Evolutionary conservation across 2,329 filamentous ascomycete species (phyloP), one percentile per base, ranked within the genome.

Genomic region (Ceratocystis diversiconidia): DNA sequence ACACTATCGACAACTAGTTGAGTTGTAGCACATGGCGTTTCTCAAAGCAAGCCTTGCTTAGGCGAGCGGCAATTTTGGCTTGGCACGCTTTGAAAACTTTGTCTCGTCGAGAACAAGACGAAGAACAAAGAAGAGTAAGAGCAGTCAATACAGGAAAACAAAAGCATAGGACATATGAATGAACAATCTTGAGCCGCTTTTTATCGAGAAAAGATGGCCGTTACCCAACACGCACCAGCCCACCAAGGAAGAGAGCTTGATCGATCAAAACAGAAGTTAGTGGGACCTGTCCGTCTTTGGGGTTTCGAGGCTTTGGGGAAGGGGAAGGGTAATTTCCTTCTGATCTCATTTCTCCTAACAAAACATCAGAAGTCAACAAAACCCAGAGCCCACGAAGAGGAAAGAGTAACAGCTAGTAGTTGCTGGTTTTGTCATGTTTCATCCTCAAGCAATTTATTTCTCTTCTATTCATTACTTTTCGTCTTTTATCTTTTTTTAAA

Each of bases 341-440:
- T 15, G 25, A 46, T 46, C 17, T 48, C 30, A 62, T 48, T 43
- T 43, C 36, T 62, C 44, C 17, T 43, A 44, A 7, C 44, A 44
- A 48, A 62, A 44, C 32, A 48, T n/a, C 25, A 46, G 30, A 48
- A 28, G 12, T 32, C 5, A 62, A 52, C 48, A 52, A 41, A 41
- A 2, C 4, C 8, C 22, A 0, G 25, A 25, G 48, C 19, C 48
- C 19, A 25, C 19, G 48, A 52, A 52, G 48, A 25, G 19, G 15
- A 52, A 52, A 52, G 19, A 25, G 48, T 25, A 5, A 52, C 48
- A 59, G 55, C 28, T 6, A n/a, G 28, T 30, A 32, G 15, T 10
- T 59, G 55, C 55, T 19, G 32, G 55, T 36, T 59, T 59, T 57
- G 25, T 17, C n/a, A 30, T 32, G 55, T 59, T 59, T 59, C 55